Conservation (phyloP, 768 basidiomycete species). For the Podaxis sp. region DNA sequence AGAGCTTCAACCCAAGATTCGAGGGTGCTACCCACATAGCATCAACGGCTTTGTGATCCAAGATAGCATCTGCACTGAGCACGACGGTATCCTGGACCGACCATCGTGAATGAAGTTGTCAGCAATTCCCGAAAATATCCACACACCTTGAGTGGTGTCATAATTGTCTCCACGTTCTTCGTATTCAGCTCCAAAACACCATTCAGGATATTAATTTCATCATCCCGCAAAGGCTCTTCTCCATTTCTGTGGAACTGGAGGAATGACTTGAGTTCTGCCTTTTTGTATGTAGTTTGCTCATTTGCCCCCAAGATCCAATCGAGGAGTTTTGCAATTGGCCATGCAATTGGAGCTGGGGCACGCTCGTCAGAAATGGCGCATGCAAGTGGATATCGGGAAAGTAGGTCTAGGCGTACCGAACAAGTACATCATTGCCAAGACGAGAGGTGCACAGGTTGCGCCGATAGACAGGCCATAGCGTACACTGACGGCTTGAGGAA, state of each 20-base stretch:
- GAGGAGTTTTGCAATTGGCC: conserved; percentile 77
- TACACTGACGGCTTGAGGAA: conserved; percentile 74
- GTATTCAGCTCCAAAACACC: conserved; percentile 76
- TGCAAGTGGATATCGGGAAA: background rate
- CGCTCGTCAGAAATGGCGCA: conserved; percentile 19
- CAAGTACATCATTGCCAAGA: conserved; percentile 70
- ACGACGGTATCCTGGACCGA: conserved; percentile 72
- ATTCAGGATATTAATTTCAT: conserved; percentile 79
- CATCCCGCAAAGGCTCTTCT: conserved; percentile 75
- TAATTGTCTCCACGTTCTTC: conserved; percentile 74
- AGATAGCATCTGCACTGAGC: conserved; percentile 69
- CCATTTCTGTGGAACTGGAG: conserved; percentile 77
- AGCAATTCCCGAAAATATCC: conserved; percentile 16
- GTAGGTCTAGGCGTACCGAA: conserved; percentile 37
- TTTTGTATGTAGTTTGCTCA: conserved; percentile 77
- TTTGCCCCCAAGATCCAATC: conserved; percentile 77
- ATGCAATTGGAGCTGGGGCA: conserved; percentile 69
- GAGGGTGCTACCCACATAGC: conserved; percentile 45
- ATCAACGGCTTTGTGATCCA: conserved; percentile 81
- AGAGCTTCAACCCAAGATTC: background rate
- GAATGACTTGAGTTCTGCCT: conserved; percentile 77
- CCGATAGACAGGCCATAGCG: conserved; percentile 82
- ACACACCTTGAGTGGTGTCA: conserved; percentile 74
- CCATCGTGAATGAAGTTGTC: background rate
- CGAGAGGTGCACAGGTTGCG: conserved; percentile 73